Percentiles rank a stretch among this genome's conserved stretches.
Evolutionary conservation across 2,329 filamentous ascomycete species (phyloP).

Genomic region (Fusarium lyarnte): DNA sequence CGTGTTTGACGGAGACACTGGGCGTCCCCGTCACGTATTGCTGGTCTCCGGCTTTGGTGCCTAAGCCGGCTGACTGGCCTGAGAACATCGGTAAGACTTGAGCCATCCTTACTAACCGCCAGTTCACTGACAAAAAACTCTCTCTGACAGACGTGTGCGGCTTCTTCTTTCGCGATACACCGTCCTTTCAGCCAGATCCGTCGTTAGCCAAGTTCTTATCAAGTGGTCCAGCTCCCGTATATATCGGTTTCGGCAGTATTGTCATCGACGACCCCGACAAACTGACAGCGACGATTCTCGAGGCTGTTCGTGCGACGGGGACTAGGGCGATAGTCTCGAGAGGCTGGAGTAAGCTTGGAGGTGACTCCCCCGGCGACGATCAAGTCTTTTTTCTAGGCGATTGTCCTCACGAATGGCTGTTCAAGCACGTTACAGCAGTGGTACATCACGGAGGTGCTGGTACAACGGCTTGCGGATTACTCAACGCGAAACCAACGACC

Average conservation of each 20-base stretch:
- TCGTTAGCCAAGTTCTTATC: constrained; percentile 66
- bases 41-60: constrained; percentile 75
- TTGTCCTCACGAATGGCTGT: constrained; percentile 79
- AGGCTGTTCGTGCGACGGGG: constrained; percentile 69
- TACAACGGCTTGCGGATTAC: constrained; percentile 76
- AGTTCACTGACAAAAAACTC: neutral
- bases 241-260: constrained; percentile 79
- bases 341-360: constrained; percentile 76
- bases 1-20: constrained; percentile 73
- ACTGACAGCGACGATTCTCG: constrained; percentile 73
- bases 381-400: constrained; percentile 73
- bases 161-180: constrained; percentile 70
- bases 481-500: constrained; percentile 73
- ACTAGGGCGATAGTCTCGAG: constrained; percentile 75
- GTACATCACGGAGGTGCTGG: constrained; percentile 79
- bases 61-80: constrained; percentile 73
- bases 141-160: constrained; percentile 60
- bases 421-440: constrained; percentile 70
- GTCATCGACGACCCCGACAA: constrained; percentile 74
- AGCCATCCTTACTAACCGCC: fast-evolving
- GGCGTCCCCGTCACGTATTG: constrained; percentile 80
- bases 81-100: constrained; percentile 61
- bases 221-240: constrained; percentile 67
- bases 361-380: constrained; percentile 61
- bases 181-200: constrained; percentile 62